Evolutionary conservation across 805 yeast genomes (phyloP), one percentile per base, ranked within the genome.

Genomic region (Cyberlindnera mississippiensis): DNA sequence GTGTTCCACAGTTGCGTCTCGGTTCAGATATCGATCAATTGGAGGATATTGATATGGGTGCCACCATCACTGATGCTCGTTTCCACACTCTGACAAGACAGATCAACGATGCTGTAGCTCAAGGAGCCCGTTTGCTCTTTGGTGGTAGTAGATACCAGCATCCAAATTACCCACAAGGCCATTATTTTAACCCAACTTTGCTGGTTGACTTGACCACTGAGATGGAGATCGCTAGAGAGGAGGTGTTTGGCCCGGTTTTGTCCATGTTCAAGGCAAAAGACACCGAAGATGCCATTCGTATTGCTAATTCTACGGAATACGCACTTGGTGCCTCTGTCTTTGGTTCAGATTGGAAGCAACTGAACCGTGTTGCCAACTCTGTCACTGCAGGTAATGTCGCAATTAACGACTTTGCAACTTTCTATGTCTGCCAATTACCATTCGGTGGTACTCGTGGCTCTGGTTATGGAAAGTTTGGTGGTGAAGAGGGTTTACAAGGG

Each of bases 391-490:
- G 99, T 18, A 93, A 90, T 58, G 95, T 93, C 35, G 96, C 99
- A 8, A 86, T 93, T 48, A 93, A 93, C 62, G 99, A 93, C 67
- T 93, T 93, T 70, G 99, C 98, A 7, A 91, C 98, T 0, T 93
- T 80, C 59, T 88, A 90, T 57, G 87, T 93, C 28, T 90, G 96
- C 52, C 99, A 93, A 65, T 71, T 93, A 52, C 99, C 99, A 26
- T 93, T 93, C 66, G 99, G 99, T 41, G 99, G 99, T 24, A 77
- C 77, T 20, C 82, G 82, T 52, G 93, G 89, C 35, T 85, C 96
- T 6, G 99, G 99, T 0, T 93, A 89, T 59, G 99, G 99, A 43
- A 91, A 91, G 61, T 93, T 93, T 68, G 96, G 96, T 17, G 99
- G 99, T 35, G 96, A 84, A 60, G 99, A 93, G 69, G 99, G 99